Conservation (phyloP, 106 monocot genomes). For the Phalaenopsis equestris region DNA sequence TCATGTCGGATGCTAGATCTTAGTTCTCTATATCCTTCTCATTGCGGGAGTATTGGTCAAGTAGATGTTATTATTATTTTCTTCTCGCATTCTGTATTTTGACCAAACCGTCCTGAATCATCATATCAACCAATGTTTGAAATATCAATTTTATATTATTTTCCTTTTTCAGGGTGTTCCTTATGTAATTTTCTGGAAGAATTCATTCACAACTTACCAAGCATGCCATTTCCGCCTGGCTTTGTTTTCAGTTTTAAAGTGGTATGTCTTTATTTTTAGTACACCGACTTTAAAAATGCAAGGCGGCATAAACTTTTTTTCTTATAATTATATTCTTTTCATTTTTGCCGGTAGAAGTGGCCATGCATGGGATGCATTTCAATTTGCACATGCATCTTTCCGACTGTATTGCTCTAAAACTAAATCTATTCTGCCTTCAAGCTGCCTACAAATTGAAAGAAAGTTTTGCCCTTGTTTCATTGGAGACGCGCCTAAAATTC, state of each 20-base stretch:
- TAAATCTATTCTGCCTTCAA: slow-evolving; percentile 27
- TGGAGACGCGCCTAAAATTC: slow-evolving; percentile 78
- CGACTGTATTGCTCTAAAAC: slow-evolving; percentile 52
- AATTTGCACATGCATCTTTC: slow-evolving; percentile 89
- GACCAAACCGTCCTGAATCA: not conserved
- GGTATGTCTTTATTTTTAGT: slow-evolving; percentile 22
- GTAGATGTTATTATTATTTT: not conserved
- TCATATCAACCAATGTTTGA: not conserved
- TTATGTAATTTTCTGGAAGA: slow-evolving; percentile 75
- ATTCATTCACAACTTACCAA: slow-evolving; percentile 42
- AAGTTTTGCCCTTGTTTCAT: slow-evolving; percentile 57
- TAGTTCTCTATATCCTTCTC: not conserved
- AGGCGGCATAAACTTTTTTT: not conserved
- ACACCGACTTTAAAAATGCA: not conserved
- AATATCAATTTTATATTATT: not conserved
- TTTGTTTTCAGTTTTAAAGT: slow-evolving; percentile 61
- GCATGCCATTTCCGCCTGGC: slow-evolving; percentile 73
- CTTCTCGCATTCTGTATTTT: not conserved
- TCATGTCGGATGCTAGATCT: not conserved
- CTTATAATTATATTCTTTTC: not conserved
- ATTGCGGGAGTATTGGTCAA: not conserved
- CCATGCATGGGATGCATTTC: slow-evolving; percentile 93
- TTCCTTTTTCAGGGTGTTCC: slow-evolving; percentile 49
- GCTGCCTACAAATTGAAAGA: slow-evolving; percentile 23
- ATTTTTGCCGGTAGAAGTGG: slow-evolving; percentile 46